These are phyloP conservation scores for Amaranthus palmeri DNA, from an alignment of 148 eudicot species.

Conservation along the genomic window DNA sequence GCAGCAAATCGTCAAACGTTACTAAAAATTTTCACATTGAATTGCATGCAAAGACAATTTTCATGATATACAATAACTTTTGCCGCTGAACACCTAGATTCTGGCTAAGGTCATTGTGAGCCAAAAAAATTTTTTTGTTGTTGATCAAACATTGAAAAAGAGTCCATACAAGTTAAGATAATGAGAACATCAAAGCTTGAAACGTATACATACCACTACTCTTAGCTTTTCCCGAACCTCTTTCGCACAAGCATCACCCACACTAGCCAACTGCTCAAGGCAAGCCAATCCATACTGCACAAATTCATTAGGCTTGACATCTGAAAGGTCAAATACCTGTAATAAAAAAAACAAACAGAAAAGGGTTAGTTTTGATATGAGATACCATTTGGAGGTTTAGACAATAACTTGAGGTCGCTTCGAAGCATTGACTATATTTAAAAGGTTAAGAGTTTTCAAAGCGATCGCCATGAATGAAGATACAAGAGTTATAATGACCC, in stretches of 20 bases:
- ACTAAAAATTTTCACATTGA: not conserved
- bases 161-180: not conserved
- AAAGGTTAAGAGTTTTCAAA: not conserved
- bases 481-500: not conserved
- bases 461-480: not conserved
- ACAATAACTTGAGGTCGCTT: not conserved
- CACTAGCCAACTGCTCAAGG: constrained; percentile 72
- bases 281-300: constrained; percentile 77
- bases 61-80: not conserved
- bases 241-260: constrained; percentile 72
- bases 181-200: not conserved
- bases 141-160: not conserved
- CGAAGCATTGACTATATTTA: not conserved
- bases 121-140: not conserved
- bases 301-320: constrained; percentile 78
- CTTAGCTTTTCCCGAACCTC: constrained; percentile 71
- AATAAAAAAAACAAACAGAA: constrained; percentile 10
- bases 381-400: not conserved
- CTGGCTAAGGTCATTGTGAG: not conserved
- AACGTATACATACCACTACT: constrained; percentile 64
- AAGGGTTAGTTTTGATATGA: not conserved
- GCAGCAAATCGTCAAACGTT: not conserved
- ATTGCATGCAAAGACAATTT: not conserved
- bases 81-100: not conserved
- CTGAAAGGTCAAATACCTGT: constrained; percentile 78